Base-by-base conservation (phyloP, 2,329 filamentous ascomycete genomes). In the Aspergillus calidoustus region DNA sequence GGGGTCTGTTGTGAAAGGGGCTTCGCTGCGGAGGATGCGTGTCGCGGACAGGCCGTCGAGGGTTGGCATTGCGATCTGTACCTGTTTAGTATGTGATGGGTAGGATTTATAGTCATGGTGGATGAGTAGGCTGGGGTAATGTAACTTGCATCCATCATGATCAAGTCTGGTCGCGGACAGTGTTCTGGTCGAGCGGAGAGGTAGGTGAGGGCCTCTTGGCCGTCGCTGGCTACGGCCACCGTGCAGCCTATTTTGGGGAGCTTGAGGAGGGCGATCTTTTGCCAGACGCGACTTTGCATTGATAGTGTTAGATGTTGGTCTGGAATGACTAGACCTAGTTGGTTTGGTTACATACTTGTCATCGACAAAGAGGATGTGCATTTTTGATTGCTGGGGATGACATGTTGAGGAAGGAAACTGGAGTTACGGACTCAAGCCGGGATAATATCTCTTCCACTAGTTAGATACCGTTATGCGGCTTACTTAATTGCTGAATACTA, bases 141-240 rank as follows among this genome's bases (percentile, higher is more conserved):
- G 13, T 28, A 38, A 43, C 43, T 52, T 61, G 59, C 62, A 59
- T 61, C 59, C 51, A 64, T 64, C 50, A 64, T n/a, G 7, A 61
- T 64, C 1, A 61, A 28, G 7, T 64, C 59, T 11, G 59, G 62
- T 11, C 46, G 58, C 8, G 59, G 51, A 56, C 23, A 55, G 6
- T 31, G n/a, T 7, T 30, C 22, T 5, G 56, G 34, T 17, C 54
- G 54, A 23, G 13, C 43, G 3, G 62, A 31, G 11, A 61, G 58
- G 47, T 61, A 64, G 38, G 57, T 38, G 23, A 61, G 47, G 9
- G 62, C 62, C 22, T 59, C 44, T 43, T 61, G 62, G 54, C 58
- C 58, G 41, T 64, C 23, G 13, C 23, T 8, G 13, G 19, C 58
- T 11, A 51, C 22, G 23, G 51, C 13, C 22, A 61, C 34, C 19